These are phyloP conservation scores for Pythium dissotocum DNA, from an alignment of 352 stramenopile genomes.

Conservation along the genomic window DNA sequence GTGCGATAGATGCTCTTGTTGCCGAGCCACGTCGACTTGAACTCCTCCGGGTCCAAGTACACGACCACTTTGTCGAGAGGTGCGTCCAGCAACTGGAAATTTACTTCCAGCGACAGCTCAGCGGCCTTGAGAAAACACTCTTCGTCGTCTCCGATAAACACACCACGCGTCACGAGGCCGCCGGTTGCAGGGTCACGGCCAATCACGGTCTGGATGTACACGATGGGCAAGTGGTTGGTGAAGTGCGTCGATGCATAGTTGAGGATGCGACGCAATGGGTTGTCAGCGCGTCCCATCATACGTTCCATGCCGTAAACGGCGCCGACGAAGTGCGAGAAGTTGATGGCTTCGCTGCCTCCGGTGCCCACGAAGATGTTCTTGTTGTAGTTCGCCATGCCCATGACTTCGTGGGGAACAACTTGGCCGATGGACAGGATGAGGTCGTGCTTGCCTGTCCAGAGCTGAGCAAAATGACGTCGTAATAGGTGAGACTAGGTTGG, in stretches of 20 bases:
- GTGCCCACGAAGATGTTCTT: slow-evolving; percentile 98
- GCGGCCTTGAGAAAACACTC: slow-evolving; percentile 95
- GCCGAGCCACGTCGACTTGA: slow-evolving; percentile 97
- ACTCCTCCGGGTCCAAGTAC: slow-evolving; percentile 95
- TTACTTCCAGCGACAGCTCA: slow-evolving; percentile 93
- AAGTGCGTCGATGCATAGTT: slow-evolving; percentile 96
- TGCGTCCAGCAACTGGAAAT: slow-evolving; percentile 94
- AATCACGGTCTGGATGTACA: slow-evolving; percentile 97
- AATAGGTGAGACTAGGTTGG: neutral
- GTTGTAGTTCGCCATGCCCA: slow-evolving; percentile 99
- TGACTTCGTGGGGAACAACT: slow-evolving; percentile 97
- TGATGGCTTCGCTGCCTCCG: slow-evolving; percentile 93
- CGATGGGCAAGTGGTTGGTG: slow-evolving; percentile 85
- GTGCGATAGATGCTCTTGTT: slow-evolving; percentile 99
- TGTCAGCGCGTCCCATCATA: slow-evolving; percentile 96
- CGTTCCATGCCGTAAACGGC: slow-evolving; percentile 98
- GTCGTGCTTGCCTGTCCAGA: slow-evolving; percentile 92
- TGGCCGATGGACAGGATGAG: slow-evolving; percentile 96
- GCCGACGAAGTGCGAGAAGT: slow-evolving; percentile 98
- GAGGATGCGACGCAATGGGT: slow-evolving; percentile 94
- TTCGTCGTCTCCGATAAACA: slow-evolving; percentile 97
- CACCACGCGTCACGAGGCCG: slow-evolving; percentile 80
- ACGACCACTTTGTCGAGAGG: slow-evolving; percentile 94
- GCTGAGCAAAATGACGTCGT: slow-evolving; percentile 28
- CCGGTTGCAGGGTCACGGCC: slow-evolving; percentile 49